Evolutionary conservation across 371 early-diverging fungal genomes (phyloP).

Genomic region (Capillidium heterosporum): DNA sequence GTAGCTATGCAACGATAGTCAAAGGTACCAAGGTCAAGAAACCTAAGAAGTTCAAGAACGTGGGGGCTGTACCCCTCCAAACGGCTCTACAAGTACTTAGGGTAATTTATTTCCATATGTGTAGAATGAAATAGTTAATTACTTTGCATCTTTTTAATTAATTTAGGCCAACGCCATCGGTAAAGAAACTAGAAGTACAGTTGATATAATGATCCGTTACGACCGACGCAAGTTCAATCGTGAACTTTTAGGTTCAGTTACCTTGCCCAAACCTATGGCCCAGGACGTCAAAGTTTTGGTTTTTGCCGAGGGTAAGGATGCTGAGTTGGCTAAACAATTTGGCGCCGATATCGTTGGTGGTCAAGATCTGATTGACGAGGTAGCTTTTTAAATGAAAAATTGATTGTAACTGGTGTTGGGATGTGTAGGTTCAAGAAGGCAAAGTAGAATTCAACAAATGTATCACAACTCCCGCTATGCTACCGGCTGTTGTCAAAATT

Average conservation of each 20-base stretch:
- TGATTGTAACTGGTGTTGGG: neutral
- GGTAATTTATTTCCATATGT: neutral
- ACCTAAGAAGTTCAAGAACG: neutral
- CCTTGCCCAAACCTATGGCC: conserved; percentile 43
- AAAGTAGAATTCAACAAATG: conserved; percentile 65
- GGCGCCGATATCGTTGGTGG: conserved; percentile 78
- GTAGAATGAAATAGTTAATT: no score
- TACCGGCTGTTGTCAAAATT: conserved; percentile 71
- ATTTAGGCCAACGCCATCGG: conserved; percentile 49
- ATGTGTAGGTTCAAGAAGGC: conserved; percentile 26
- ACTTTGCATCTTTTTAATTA: neutral
- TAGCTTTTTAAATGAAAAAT: neutral
- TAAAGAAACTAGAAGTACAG: conserved; percentile 29
- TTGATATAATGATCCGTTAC: conserved; percentile 54
- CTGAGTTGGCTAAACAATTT: conserved; percentile 59
- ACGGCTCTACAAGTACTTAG: neutral
- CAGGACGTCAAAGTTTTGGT: conserved; percentile 44
- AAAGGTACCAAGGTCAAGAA: neutral
- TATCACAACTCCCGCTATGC: conserved; percentile 74
- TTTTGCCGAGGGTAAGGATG: conserved; percentile 64
- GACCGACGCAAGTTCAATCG: conserved; percentile 12
- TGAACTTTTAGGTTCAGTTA: conserved; percentile 49
- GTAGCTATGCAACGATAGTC: neutral
- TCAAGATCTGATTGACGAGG: conserved; percentile 47
- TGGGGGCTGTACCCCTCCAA: neutral